Evolutionary conservation across 768 basidiomycete species (phyloP), one percentile per base, ranked within the genome.

Genomic region (Albatrellus ellisii): DNA sequence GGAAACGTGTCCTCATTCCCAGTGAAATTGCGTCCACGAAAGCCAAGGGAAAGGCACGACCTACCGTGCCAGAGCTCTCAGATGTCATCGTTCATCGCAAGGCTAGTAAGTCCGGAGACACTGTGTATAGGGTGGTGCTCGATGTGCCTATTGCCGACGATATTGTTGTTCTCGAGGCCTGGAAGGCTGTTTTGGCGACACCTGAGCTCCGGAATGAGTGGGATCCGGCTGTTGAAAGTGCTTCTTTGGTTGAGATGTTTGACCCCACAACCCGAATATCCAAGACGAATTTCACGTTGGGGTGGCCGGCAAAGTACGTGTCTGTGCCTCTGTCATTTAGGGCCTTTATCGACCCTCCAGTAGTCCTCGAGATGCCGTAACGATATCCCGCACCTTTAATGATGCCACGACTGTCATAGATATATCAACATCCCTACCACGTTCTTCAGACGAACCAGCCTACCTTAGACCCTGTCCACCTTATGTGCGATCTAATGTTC

Each of bases 251-350:
- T 29, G 91, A 97, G 60, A 68, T 87, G 62, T 74, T 94, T 43
- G 92, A 95, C 60, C 75, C 76, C 29, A 72, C 73, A 47, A 94
- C 89, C 6, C 67, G 90, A 46, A 82, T 99, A 54, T 72, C 73
- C 17, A 89, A 86, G 64, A 95, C 90, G 0, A 86, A 89, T 48
- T 97, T 88, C 57, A 79, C 79, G 6, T 62, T 99, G 8, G 94
- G 94, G 1, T 99, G 94, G 94, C 94, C 94, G 43, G 91, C 90
- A 43, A 91, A 82, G 91, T 94, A 56, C 54, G 88, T 71, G 6
- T 36, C 15, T n/a, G 17, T 7, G 26, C 2, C 15, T 27, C 27
- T 14, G 33, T 10, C 15, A 14, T n/a, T 1, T 11, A 33, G 39
- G 29, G 22, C 14, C 37, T 33, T 27, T 5, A 17, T 34, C 46